These are phyloP conservation scores for Psilocybe cyanescens DNA, from an alignment of 768 basidiomycete genomes.

Conservation along the genomic window DNA sequence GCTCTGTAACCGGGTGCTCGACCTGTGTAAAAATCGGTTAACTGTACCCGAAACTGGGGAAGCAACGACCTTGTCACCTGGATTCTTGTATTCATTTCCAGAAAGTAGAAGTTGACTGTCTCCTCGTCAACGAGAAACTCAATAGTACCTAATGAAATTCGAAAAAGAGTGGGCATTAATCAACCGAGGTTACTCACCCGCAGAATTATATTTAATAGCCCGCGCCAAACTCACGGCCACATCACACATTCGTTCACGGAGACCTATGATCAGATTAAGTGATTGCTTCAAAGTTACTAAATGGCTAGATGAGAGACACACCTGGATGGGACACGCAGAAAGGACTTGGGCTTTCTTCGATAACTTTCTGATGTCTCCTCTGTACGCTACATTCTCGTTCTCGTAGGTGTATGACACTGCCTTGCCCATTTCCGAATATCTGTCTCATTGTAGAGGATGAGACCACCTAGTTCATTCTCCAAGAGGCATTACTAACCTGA, in stretches of 20 bases:
- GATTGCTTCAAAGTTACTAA: background rate
- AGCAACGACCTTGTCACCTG: constrained; percentile 38
- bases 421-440: constrained; percentile 70
- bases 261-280: constrained; percentile 30
- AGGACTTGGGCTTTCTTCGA: constrained; percentile 72
- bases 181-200: constrained; percentile 39
- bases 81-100: constrained; percentile 75
- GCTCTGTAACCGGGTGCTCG: constrained; percentile 71
- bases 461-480: too few relatives aligned
- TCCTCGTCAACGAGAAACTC: constrained; percentile 66
- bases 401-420: constrained; percentile 63
- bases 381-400: constrained; percentile 76
- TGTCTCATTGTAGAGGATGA: constrained; percentile 18
- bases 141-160: constrained; percentile 54
- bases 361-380: constrained; percentile 71
- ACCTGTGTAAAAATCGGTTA: constrained; percentile 39
- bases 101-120: constrained; percentile 61
- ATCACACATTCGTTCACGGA: constrained; percentile 51
- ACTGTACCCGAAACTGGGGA: background rate
- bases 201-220: constrained; percentile 58
- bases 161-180: background rate
- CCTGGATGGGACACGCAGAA: constrained; percentile 52
- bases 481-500: constrained; percentile 41
- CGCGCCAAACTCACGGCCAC: constrained; percentile 55
- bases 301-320: constrained; percentile 20